Evolutionary conservation across 345 rosid species (phyloP).

Genomic region (Citrus mangshanensis): DNA sequence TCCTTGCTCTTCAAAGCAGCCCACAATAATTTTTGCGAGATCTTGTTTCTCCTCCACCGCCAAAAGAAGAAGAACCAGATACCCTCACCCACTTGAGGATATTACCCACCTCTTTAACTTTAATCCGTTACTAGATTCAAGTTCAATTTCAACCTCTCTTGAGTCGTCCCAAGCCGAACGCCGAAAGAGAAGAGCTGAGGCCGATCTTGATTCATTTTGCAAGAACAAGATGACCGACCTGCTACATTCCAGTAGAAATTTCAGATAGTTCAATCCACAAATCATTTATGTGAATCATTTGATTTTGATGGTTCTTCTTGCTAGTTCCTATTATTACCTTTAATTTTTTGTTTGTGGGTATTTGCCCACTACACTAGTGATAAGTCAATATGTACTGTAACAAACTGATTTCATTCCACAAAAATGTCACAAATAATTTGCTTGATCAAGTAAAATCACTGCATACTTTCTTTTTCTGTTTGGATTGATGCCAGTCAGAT

Average conservation of each 20-base stretch:
- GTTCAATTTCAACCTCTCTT: neutral
- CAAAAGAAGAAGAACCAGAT: conserved; percentile 15
- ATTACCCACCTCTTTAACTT: conserved; percentile 23
- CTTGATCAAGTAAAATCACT: neutral
- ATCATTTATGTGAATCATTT: neutral
- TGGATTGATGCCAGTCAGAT: neutral
- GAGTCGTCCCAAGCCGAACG: neutral
- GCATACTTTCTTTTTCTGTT: neutral
- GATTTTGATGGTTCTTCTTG: neutral
- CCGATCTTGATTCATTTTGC: neutral
- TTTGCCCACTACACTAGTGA: neutral
- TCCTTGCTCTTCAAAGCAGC: conserved; percentile 22
- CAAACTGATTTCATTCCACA: neutral
- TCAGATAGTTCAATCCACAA: conserved; percentile 22
- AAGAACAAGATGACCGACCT: conserved; percentile 21
- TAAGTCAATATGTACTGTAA: neutral
- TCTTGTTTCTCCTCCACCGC: neutral
- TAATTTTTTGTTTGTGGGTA: neutral
- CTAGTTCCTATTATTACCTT: neutral
- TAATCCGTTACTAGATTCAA: neutral
- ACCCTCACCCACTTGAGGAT: conserved; percentile 38
- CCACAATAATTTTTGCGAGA: neutral
- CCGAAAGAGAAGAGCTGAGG: conserved; percentile 19
- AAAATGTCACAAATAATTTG: neutral
- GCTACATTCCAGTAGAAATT: conserved; percentile 3